Evolutionary conservation across 2,329 filamentous ascomycete genomes (phyloP), one percentile per base, ranked within the genome.

Genomic region (Chaetomium sp.): DNA sequence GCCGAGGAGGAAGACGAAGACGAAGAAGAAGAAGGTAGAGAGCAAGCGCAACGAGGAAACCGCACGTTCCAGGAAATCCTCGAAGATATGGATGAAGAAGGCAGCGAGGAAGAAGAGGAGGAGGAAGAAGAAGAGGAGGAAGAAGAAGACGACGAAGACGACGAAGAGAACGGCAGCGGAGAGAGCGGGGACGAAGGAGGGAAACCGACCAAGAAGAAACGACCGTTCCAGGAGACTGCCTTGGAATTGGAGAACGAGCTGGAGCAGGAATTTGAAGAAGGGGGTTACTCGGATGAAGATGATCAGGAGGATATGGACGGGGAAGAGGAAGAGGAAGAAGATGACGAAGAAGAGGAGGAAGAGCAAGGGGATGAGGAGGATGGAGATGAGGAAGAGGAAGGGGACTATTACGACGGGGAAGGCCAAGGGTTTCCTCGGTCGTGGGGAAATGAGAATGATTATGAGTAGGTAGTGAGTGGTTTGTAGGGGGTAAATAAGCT

Each of bases 301-400:
- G 56, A 53, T 2, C 59, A 62, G 33, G 56, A 61, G 37, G 62
- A 55, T 12, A 51, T 51, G 48, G 53, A 64, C 34, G 64, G 64
- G 50, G 59, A 65, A 44, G 64, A 67, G 1, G 62, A 61, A 12
- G 59, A 62, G 32, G 62, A 66, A 34, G 66, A 65, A 19, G 65
- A 64, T n/a, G 63, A 59, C 36, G 66, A 66, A 33, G 62, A 66
- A 36, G 65, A 60, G 6, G 60, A 58, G 3, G 60, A 59, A 0
- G 62, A 58, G n/a, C 57, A 58, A 10, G 59, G 53, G 34, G 58
- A 57, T 12, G 41, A 56, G n/a, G 54, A 60, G 7, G 62, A 62
- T 41, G 60, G 62, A 6, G 55, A 50, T 1, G 60, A 58, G 3
- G 60, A 59, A 0, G 62, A 58, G n/a, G 59, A 58, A 10, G 59